phyloP scores from a whole-genome alignment of 768 basidiomycete genomes.

The Asterophora lycoperdoides region DNA sequence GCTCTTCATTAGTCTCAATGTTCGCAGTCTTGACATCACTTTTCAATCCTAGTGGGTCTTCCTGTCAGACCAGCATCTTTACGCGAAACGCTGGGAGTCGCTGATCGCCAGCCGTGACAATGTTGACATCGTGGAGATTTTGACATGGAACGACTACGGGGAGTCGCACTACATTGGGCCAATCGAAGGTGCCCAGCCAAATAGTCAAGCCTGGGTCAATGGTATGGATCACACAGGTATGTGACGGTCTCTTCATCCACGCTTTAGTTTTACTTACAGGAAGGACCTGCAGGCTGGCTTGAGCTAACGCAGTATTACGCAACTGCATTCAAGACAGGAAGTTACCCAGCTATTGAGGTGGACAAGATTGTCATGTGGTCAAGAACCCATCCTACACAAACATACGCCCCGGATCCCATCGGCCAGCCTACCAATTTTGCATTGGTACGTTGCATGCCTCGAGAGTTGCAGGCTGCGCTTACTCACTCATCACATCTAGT shows the following conservation, averaged over 20 bases:
- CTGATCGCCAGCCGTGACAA: conserved; percentile 52
- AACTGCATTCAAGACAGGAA: conserved; percentile 67
- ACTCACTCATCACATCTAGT: conserved; percentile 29
- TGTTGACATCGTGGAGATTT: conserved; percentile 56
- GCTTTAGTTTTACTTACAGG: not conserved
- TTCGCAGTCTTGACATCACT: not conserved
- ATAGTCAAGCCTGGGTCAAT: conserved; percentile 68
- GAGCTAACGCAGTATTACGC: conserved; percentile 63
- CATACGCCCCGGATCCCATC: conserved; percentile 51
- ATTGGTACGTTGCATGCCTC: conserved; percentile 40
- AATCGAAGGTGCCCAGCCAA: conserved; percentile 66
- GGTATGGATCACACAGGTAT: conserved; percentile 55
- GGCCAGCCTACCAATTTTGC: conserved; percentile 54
- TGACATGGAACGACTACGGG: conserved; percentile 74
- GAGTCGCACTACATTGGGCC: conserved; percentile 82
- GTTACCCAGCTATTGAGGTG: conserved; percentile 50
- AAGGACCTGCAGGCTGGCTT: conserved; percentile 48
- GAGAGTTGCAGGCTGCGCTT: not conserved
- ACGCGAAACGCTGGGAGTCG: conserved; percentile 62
- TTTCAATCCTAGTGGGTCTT: conserved; percentile 49
- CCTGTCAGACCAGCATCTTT: conserved; percentile 64
- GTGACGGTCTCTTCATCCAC: conserved; percentile 3
- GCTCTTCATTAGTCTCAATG: not conserved
- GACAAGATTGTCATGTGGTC: conserved; percentile 69
- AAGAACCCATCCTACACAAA: conserved; percentile 57